These are phyloP conservation scores for Kazachstania africana DNA, from an alignment of 805 yeast species.

Conservation along the genomic window DNA sequence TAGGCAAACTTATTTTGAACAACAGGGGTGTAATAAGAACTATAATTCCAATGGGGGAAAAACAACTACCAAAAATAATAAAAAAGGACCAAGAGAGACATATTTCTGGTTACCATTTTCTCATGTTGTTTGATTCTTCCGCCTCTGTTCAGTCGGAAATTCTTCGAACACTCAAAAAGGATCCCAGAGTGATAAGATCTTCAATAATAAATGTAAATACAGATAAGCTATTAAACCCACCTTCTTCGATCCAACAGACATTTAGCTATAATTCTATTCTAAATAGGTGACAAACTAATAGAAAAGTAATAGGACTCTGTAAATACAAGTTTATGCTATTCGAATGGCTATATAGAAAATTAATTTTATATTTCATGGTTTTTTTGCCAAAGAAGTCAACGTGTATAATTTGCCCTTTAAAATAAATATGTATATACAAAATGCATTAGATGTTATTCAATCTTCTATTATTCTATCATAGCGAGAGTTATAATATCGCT, in stretches of 20 bases:
- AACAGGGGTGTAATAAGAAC: constrained; percentile 92
- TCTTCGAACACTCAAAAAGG: constrained; percentile 64
- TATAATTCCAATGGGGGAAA: constrained; percentile 67
- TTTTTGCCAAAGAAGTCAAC: no score
- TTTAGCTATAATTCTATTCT: constrained; percentile 19
- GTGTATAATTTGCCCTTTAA: no score
- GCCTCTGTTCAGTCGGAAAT: constrained; percentile 81
- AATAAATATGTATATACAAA: no score
- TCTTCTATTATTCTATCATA: no score
- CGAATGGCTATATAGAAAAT: no score
- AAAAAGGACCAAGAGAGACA: constrained; percentile 80
- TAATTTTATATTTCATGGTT: no score
- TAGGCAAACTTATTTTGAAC: constrained; percentile 71
- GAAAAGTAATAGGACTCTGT: no score
- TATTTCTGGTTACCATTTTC: constrained; percentile 81
- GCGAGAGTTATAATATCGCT: no score
- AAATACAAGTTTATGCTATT: no score
- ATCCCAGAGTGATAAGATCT: constrained; percentile 83
- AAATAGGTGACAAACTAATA: no score
- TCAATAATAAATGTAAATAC: constrained; percentile 55
- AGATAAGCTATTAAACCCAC: constrained; percentile 39
- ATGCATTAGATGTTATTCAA: no score
- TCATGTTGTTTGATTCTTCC: constrained; percentile 78
- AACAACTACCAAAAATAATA: constrained; percentile 62
- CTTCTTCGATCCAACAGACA: constrained; percentile 43